Base-by-base conservation (phyloP, 768 basidiomycete genomes). In the Amanita molliuscula region DNA sequence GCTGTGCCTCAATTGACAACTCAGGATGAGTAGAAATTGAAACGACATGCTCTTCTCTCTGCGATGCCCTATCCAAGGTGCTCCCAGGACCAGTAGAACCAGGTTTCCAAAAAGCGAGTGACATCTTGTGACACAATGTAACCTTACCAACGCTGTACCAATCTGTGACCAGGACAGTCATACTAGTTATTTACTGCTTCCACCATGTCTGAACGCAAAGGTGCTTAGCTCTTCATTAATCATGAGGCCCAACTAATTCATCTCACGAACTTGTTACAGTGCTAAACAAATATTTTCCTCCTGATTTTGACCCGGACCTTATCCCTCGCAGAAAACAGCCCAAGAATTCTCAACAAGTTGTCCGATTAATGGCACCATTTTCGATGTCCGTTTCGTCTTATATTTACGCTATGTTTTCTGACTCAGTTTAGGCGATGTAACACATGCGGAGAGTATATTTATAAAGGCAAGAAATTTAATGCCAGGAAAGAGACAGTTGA, bases 391-490 rank as follows among this genome's bases (percentile, higher is more conserved):
- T 69, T 3, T 48, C n/a, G 8, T 41, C 10, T 18, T 38, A 9
- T 34, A 26, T 48, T 29, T 6, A 42, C 20, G 29, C 23, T 16
- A 1, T 13, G 42, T 26, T 35, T 29, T n/a, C n/a, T 20, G 33
- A 44, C n/a, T 50, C 9, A 3, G 26, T 42, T 5, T 40, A 90
- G 88, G 88, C 82, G 89, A 58, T 88, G 86, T 60, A 94, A 92
- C 59, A 90, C 90, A 3, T 99, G 96, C 59, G 96, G 94, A 43
- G 96, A 99, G 69, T 99, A 98, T 60, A 88, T 99, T 48, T 95
- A 97, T 69, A 97, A 99, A 65, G 96, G 96, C 42, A 99, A 99
- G 74, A 99, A 99, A 67, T 99, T 99, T 73, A 98, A 99, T 58
- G 96, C 96, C 4, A 78, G 95, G 44, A 98, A 99, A 64, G 96